Evolutionary conservation across 371 early-diverging fungal species (phyloP), one percentile per base, ranked within the genome.

Genomic region (Dinochytrium kinnereticum): DNA sequence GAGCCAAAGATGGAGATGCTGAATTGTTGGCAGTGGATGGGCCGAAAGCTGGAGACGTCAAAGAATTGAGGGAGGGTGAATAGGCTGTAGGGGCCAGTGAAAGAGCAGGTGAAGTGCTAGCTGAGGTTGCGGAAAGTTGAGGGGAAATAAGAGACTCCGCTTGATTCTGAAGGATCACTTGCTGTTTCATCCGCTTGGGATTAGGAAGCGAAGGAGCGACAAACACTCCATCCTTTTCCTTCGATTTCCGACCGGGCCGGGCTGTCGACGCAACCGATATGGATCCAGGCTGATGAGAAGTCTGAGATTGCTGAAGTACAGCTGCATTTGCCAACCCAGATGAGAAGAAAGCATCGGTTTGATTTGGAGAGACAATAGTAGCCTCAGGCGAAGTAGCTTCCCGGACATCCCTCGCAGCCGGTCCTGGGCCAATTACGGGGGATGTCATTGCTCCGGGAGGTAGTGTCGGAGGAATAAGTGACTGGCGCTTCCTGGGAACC

Each of bases 1-100:
- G 91, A 37, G 85, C 87, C 51, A 88, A 53, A 13, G 82, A 75
- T 24, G 78, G 66, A 39, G 76, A 79, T 38, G 78, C 68, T 28
- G 68, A 59, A 5, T 13, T 30, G n/a, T 40, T 26, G 7, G 28
- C 19, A 10, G 64, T 13, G 17, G 36, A 17, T 26, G 66, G 49
- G 13, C 44, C 39, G 34, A 21, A 26, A 10, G 64, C 65, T 30
- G 61, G 37, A 31, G 64, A 64, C 21, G 50, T 26, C 3, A 24
- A 2, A 5, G 61, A 61, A 39, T 10, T 13, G 17, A 40, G 30
- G 5, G 72, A 44, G 17, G 72, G 64, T 36, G 72, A 64, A 21
- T 57, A 65, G 34, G 50, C 50, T 33, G 72, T 64, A 19, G 64
- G 37, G 36, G 64, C 51, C 3, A 53, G 72, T 19, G 67, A 40